These are phyloP conservation scores for Solanum chmielewskii DNA, from an alignment of 257 asterid genomes.

Conservation along the genomic window DNA sequence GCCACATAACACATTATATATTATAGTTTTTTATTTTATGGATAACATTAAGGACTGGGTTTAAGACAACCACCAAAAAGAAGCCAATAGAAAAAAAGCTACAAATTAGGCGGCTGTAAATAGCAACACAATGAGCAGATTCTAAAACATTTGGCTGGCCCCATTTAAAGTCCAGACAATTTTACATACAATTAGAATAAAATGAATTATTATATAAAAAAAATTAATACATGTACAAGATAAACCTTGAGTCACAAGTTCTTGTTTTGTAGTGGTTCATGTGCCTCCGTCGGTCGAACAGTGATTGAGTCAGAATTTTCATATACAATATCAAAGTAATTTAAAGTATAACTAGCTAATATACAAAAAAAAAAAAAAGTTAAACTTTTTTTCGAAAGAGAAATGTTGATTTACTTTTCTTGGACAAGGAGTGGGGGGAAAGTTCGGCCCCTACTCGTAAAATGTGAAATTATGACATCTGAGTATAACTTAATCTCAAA, in stretches of 20 bases:
- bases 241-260: neutral
- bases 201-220: neutral
- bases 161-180: constrained; percentile 17
- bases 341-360: neutral
- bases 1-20: neutral
- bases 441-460: neutral
- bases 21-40: neutral
- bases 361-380: neutral
- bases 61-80: neutral
- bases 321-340: neutral
- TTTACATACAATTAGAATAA: neutral
- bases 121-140: constrained; percentile 28
- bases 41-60: neutral
- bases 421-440: neutral
- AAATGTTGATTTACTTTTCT: neutral
- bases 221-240: neutral
- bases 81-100: neutral
- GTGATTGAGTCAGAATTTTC: neutral
- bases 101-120: constrained; percentile 31
- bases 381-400: neutral
- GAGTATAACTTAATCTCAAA: neutral
- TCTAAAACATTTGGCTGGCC: constrained; percentile 1
- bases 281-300: neutral
- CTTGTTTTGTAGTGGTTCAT: neutral
- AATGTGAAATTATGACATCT: no score